phyloP scores from a whole-genome alignment of 2,329 filamentous ascomycete genomes.

The Microcyclosporella mali region DNA sequence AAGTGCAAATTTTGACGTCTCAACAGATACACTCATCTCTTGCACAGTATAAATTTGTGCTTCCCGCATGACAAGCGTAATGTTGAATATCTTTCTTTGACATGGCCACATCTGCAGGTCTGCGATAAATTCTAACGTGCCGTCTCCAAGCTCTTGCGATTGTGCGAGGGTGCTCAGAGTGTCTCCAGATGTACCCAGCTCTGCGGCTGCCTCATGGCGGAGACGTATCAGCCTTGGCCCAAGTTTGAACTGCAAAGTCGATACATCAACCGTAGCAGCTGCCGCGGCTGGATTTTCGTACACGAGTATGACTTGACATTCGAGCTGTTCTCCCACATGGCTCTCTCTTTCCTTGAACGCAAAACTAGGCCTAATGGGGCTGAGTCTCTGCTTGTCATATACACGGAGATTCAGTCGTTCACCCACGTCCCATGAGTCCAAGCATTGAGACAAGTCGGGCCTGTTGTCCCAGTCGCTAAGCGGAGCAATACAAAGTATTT shows the following conservation, averaged over 20 bases:
- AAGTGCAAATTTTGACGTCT: conserved; percentile 60
- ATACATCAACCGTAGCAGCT: conserved; percentile 14
- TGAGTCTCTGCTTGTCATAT: conserved; percentile 17
- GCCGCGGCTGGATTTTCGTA: conserved; percentile 38
- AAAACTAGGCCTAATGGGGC: conserved; percentile 45
- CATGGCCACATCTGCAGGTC: conserved; percentile 10
- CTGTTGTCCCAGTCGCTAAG: conserved; percentile 3
- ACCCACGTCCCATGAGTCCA: conserved; percentile 12
- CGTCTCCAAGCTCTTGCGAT: conserved; percentile 10
- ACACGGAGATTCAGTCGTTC: conserved; percentile 13
- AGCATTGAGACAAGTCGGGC: conserved; percentile 14
- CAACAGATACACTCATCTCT: conserved; percentile 58
- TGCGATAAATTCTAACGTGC: conserved; percentile 8
- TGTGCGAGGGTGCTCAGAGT: conserved; percentile 1
- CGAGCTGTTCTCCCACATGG: conserved; percentile 53
- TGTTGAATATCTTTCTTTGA: conserved; percentile 52
- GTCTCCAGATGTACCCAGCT: background rate
- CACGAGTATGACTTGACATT: conserved; percentile 49
- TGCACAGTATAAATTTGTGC: conserved; percentile 67
- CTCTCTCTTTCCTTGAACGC: conserved; percentile 50
- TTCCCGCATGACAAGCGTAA: conserved; percentile 70
- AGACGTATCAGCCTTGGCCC: conserved; percentile 14
- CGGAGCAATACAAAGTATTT: conserved; percentile 37
- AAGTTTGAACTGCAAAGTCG: conserved; percentile 16
- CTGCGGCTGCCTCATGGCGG: conserved; percentile 7